Evolutionary conservation across 352 stramenopile genomes (phyloP).

Genomic region (Globisporangium orthogonon): DNA sequence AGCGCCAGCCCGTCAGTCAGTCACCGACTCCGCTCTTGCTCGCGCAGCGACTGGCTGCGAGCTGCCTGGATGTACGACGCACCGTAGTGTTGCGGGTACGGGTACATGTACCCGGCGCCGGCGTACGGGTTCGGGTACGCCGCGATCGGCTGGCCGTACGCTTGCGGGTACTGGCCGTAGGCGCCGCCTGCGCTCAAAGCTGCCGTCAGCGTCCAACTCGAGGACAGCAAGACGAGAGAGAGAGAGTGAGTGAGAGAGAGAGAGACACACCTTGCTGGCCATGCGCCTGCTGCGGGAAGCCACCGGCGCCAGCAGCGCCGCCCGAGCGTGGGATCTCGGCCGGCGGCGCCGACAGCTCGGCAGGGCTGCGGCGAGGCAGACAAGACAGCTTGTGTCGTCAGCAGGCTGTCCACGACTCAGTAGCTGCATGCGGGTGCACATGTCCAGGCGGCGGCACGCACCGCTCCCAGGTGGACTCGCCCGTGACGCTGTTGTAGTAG

Average conservation of each 20-base stretch:
- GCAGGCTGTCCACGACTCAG: background rate
- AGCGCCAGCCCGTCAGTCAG: too few relatives aligned
- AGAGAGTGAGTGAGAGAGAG: background rate
- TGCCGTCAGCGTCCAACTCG: background rate
- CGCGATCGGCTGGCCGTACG: slow-evolving; percentile 66
- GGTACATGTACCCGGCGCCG: slow-evolving; percentile 79
- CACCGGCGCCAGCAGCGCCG: slow-evolving; percentile 18
- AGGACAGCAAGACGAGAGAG: background rate
- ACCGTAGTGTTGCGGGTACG: slow-evolving; percentile 81
- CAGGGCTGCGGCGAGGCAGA: slow-evolving; percentile 24
- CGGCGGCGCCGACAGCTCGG: slow-evolving; percentile 36
- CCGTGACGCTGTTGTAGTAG: slow-evolving; percentile 89
- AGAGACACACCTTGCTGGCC: slow-evolving; percentile 31
- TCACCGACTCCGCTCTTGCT: too few relatives aligned
- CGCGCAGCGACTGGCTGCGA: too few relatives aligned
- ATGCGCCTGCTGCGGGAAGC: slow-evolving; percentile 30
- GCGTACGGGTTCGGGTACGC: slow-evolving; percentile 69
- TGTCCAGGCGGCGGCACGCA: slow-evolving; percentile 17
- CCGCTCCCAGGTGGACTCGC: slow-evolving; percentile 88
- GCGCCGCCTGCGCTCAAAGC: slow-evolving; percentile 9
- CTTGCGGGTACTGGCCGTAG: slow-evolving; percentile 69
- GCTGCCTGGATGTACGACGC: too few relatives aligned
- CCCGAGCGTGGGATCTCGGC: slow-evolving; percentile 28
- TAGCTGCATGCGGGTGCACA: too few relatives aligned
- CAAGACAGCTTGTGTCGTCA: background rate